Conservation (phyloP, 1,284 basidiomycete species). For the Fereydounia khargensis region DNA sequence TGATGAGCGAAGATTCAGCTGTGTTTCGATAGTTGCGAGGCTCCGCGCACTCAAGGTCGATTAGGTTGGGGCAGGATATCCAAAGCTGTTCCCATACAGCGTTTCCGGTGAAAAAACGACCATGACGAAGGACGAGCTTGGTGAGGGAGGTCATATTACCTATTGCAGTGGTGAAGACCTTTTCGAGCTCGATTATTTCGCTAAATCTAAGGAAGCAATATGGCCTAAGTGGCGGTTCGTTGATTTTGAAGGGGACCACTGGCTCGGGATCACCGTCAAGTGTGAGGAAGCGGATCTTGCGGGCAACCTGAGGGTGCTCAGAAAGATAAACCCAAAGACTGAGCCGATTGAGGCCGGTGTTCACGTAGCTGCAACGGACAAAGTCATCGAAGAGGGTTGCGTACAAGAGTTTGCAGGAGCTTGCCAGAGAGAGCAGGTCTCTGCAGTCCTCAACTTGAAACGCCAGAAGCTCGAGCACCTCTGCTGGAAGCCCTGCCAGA, state of each 20-base stretch:
- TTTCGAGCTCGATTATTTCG: neutral
- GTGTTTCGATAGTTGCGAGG: too few relatives aligned
- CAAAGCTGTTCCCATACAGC: neutral
- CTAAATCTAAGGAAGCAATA: neutral
- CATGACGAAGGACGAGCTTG: neutral
- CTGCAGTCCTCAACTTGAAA: constrained; percentile 3
- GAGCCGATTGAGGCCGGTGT: neutral
- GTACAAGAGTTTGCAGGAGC: neutral
- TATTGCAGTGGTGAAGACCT: neutral
- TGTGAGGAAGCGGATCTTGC: neutral
- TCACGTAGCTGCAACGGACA: neutral
- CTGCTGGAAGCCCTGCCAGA: neutral
- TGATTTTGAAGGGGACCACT: neutral
- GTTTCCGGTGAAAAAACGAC: neutral
- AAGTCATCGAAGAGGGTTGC: neutral
- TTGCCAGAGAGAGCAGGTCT: constrained; percentile 5
- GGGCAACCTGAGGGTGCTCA: neutral
- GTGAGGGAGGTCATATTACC: neutral
- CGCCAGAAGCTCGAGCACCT: constrained; percentile 7
- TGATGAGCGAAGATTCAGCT: too few relatives aligned
- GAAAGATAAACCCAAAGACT: neutral
- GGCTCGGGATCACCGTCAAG: neutral
- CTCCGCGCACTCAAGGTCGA: neutral
- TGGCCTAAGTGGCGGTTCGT: neutral
- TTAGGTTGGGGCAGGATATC: neutral